Base-by-base conservation (phyloP, 2,329 filamentous ascomycete species). In the Apiospora kogelbergensis region DNA sequence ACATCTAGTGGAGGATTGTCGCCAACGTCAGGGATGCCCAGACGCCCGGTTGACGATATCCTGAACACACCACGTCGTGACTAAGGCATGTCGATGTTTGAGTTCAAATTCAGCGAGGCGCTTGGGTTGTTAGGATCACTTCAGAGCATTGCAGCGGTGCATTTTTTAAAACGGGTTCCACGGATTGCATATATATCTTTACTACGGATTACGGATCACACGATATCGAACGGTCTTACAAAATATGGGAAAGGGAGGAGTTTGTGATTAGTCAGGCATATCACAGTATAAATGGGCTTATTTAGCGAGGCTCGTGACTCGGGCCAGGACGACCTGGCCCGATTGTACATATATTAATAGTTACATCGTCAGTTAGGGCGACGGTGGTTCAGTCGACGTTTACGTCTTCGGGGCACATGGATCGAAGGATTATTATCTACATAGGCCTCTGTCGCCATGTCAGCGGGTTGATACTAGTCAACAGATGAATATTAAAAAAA, bases 41-140 rank as follows among this genome's bases (percentile, higher is more conserved):
- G 63, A 41, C 63, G 30, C 15, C 63, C 63, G 20, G 63, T 65
- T 2, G 63, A 65, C 24, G 63, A 65, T 7, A 45, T 65, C 24
- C 63, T 65, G 24, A 15, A 41, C 13, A 65, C 41, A 33, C 63
- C 41, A 44, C 30, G 63, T 15, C 26, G 63, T 65, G 63, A 44
- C 20, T 60, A 60, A 37, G 53, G 33, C 53, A 37, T 60, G 9
- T 65, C 41, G 63, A 45, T 44, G 41, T 33, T 65, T 45, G 41
- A 45, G 41, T 65, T 65, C 63, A 30, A n/a, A 44, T 65, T 45
- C 63, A 65, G 63, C 63, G 63, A 42, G 63, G 63, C 63, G 63
- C 63, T 65, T 65, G 41, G 63, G 63, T 45, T 45, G 9, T n/a
- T 60, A 37, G 53, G 26, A 20, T 60, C 30, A 60, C 30, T 60